These are phyloP conservation scores for Suillus placidus DNA, from an alignment of 768 basidiomycete genomes.

Conservation along the genomic window DNA sequence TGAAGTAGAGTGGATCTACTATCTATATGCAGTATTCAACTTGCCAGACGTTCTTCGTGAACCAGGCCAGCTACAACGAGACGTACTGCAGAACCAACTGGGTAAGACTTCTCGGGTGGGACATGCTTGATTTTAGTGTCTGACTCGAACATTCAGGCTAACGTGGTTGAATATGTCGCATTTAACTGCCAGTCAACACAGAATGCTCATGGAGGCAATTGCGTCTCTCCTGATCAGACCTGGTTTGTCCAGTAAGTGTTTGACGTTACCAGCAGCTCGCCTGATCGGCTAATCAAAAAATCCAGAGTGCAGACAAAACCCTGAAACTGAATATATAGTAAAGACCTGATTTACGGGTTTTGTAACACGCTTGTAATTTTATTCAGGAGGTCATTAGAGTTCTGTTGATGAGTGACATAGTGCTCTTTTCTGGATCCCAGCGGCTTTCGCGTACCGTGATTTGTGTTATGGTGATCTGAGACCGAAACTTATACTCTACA, in stretches of 20 bases:
- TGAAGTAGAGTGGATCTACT: conserved; percentile 8
- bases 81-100: conserved; percentile 52
- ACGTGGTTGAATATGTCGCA: conserved; percentile 44
- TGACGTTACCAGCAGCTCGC: not conserved
- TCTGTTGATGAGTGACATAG: not conserved
- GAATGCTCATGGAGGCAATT: conserved; percentile 54
- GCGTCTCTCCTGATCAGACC: conserved; percentile 46
- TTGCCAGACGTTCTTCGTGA: conserved; percentile 52
- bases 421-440: not conserved
- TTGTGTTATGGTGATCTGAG: not conserved
- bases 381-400: not conserved
- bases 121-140: not conserved
- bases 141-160: conserved; percentile 31
- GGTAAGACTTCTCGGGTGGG: conserved; percentile 31
- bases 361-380: not conserved
- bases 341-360: not conserved
- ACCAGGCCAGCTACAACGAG: conserved; percentile 43
- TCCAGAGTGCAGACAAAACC: not conserved
- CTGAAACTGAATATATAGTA: not conserved
- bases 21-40: conserved; percentile 40
- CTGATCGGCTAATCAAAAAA: not conserved
- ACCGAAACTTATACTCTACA: conserved; percentile 3
- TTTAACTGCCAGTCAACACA: conserved; percentile 49
- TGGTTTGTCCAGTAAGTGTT: conserved; percentile 53
- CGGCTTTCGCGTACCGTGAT: not conserved